These are phyloP conservation scores for Ascosphaera apis DNA, from an alignment of 2,329 filamentous ascomycete species.

Conservation along the genomic window DNA sequence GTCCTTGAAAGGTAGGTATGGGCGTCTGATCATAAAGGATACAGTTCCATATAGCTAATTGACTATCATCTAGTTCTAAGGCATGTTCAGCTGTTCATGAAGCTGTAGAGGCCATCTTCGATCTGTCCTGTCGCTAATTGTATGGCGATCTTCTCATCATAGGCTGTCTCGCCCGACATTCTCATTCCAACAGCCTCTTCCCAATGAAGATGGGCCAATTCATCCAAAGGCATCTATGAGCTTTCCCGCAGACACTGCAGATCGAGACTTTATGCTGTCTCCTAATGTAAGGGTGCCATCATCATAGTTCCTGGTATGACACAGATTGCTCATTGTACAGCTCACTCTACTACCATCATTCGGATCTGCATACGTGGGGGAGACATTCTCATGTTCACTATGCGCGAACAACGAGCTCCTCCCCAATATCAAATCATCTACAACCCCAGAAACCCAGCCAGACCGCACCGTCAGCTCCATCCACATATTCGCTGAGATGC, in stretches of 20 bases:
- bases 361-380: constrained; percentile 83
- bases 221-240: constrained; percentile 47
- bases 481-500: constrained; percentile 77
- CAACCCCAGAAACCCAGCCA: constrained; percentile 4
- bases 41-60: constrained; percentile 5
- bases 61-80: constrained; percentile 24
- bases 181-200: constrained; percentile 22
- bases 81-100: constrained; percentile 15
- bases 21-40: constrained; percentile 1
- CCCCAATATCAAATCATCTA: constrained; percentile 12
- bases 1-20: constrained; percentile 41
- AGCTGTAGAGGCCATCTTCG: constrained; percentile 1
- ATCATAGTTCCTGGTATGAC: background rate
- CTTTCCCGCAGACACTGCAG: constrained; percentile 32
- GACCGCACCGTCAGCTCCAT: constrained; percentile 43
- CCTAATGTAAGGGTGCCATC: constrained; percentile 23
- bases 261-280: constrained; percentile 31
- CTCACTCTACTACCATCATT: constrained; percentile 79
- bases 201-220: constrained; percentile 24
- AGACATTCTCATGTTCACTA: constrained; percentile 81
- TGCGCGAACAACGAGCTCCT: constrained; percentile 77
- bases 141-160: constrained; percentile 1
- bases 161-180: constrained; percentile 52
- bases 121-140: background rate
- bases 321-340: constrained; percentile 8